Evolutionary conservation across 352 stramenopile species (phyloP), one percentile per base, ranked within the genome.

Genomic region (Globisporangium spiculum): DNA sequence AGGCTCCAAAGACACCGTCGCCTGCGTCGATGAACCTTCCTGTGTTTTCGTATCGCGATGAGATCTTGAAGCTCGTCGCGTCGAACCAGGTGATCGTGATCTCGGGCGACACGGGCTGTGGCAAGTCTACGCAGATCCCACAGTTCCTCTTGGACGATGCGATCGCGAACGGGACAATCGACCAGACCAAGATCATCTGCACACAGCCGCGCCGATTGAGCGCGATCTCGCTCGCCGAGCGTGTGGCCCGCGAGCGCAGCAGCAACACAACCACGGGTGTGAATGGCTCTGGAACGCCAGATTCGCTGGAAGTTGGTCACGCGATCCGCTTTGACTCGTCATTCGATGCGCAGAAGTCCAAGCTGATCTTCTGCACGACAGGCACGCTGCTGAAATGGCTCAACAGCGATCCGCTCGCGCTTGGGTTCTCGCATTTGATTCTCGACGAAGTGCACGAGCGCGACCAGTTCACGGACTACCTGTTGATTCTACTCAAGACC

Each of bases 301-400:
- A 61, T 20, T 66, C 65, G 57, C 53, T 60, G 20, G 81, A 94
- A 59, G 84, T 98, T 9, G 95, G 94, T n/a, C 97, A 98, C 73
- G 84, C 88, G 0, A 97, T 99, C 56, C 87, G 96, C 0, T 89
- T 98, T 27, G 95, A 99, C 72, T 87, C 80, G 50, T 85, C 80
- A 16, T 86, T 86, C 62, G 86, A 90, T 56, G 69, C 80, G 7
- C 63, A 89, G 30, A 75, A 88, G 44, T 99, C 96, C 41, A 89
- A 97, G 26, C 80, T 99, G 9, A 88, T 99, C 32, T 99, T 99
- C 75, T 98, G 93, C 72, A 99, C 97, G n/a, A 99, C 97, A 4
- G 97, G 88, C n/a, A 93, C 84, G 66, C 75, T 98, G 41, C 74
- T 98, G 1, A 91, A 93, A 59, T 95, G 84, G 83, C 81, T 96